These are phyloP conservation scores for Ascochyta pisi DNA, from an alignment of 2,329 filamentous ascomycete species.

Conservation along the genomic window DNA sequence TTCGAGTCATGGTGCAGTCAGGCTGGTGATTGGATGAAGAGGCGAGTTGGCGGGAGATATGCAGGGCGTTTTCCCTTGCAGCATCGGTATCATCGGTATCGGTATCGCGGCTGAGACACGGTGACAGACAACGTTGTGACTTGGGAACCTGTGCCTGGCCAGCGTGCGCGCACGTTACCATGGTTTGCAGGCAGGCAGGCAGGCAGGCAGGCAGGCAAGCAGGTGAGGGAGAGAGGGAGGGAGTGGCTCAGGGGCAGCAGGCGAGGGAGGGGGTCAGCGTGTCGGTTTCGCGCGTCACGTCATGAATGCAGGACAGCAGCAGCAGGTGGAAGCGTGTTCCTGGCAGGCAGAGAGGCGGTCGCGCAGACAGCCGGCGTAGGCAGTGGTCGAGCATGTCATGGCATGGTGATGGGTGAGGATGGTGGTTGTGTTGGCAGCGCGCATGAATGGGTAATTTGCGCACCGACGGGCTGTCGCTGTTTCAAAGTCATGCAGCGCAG, in stretches of 20 bases:
- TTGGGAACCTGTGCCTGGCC: slow-evolving; percentile 6
- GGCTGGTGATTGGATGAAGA: slow-evolving; percentile 17
- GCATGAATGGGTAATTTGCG: slow-evolving; percentile 17
- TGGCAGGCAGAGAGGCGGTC: slow-evolving; percentile 2
- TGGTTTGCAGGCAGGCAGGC: not conserved
- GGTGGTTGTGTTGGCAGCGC: not conserved
- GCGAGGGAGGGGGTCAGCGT: not conserved
- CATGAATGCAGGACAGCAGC: slow-evolving; percentile 11
- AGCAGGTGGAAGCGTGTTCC: not conserved
- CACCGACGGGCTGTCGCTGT: slow-evolving; percentile 19
- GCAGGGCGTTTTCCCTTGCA: slow-evolving; percentile 30
- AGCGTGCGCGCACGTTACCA: not conserved
- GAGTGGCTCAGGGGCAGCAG: too few relatives aligned
- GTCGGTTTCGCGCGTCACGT: slow-evolving; percentile 9
- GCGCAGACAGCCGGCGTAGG: not conserved
- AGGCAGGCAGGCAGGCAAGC: too few relatives aligned
- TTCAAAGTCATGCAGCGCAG: slow-evolving; percentile 11
- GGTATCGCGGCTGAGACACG: slow-evolving; percentile 24
- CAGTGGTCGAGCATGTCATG: not conserved
- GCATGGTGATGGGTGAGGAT: not conserved
- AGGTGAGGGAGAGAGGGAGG: too few relatives aligned
- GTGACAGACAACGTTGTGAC: slow-evolving; percentile 13
- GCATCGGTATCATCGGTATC: slow-evolving; percentile 12
- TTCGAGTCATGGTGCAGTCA: slow-evolving; percentile 16
- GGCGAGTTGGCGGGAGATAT: slow-evolving; percentile 21